Conservation (phyloP, 2,329 filamentous ascomycete genomes). For the Fusarium globosum region DNA sequence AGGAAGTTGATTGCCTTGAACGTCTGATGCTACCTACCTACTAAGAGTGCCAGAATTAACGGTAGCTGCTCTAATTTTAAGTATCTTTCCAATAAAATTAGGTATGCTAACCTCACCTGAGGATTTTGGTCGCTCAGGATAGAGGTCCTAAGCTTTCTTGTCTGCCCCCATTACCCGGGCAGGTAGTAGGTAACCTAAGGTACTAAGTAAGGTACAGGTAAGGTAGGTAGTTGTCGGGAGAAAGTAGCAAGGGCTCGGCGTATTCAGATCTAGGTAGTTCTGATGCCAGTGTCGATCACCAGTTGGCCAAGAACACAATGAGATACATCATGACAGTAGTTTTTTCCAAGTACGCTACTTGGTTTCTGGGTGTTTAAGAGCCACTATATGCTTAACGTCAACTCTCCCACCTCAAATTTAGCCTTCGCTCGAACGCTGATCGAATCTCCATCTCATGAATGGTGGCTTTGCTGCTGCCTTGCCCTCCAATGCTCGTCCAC, state of each 20-base stretch:
- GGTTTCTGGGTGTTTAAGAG: not conserved
- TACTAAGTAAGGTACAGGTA: not conserved
- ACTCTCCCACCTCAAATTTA: not conserved
- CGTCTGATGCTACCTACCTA: not conserved
- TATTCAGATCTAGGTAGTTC: not conserved
- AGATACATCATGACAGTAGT: not conserved
- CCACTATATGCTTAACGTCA: not conserved
- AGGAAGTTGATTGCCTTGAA: not conserved
- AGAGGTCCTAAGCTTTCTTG: not conserved
- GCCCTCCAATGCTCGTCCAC: not conserved
- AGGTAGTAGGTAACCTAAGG: not conserved
- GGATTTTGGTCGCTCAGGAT: not conserved
- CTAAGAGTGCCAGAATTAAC: not conserved
- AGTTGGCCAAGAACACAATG: not conserved
- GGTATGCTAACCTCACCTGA: too few relatives aligned
- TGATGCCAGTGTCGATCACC: not conserved
- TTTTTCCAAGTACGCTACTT: not conserved
- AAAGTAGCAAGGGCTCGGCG: not conserved
- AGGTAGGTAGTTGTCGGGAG: not conserved
- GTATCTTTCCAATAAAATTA: not conserved
- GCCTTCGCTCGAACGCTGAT: not conserved
- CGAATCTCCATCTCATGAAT: not conserved
- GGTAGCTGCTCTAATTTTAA: not conserved
- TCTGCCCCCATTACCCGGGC: not conserved
- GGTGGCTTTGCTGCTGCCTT: not conserved